Evolutionary conservation across 306 rosid genomes (phyloP).

Genomic region (Rosa persica): DNA sequence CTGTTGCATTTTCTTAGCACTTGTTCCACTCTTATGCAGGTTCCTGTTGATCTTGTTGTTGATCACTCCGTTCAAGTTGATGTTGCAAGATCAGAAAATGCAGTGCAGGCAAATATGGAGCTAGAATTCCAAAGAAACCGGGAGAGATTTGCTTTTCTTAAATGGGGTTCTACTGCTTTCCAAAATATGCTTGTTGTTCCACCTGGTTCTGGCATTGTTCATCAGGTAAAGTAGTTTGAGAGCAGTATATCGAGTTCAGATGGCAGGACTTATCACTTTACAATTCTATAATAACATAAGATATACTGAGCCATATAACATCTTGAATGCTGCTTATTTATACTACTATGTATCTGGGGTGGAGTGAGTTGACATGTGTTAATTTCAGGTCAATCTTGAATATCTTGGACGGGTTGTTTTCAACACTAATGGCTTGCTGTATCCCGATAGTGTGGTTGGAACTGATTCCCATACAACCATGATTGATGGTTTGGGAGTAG

Average conservation of each 20-base stretch:
- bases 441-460: constrained; percentile 97
- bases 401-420: constrained; percentile 93
- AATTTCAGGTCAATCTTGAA: constrained; percentile 87
- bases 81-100: constrained; percentile 74
- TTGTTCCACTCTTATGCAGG: constrained; percentile 40
- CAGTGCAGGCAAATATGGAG: constrained; percentile 93
- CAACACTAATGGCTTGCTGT: constrained; percentile 76
- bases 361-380: constrained; percentile 21
- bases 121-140: constrained; percentile 82
- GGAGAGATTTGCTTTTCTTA: constrained; percentile 92
- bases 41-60: constrained; percentile 93
- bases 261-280: not conserved
- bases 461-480: constrained; percentile 95
- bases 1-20: constrained; percentile 20
- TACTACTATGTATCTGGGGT: not conserved
- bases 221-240: constrained; percentile 61
- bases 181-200: constrained; percentile 92
- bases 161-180: constrained; percentile 95
- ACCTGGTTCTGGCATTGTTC: constrained; percentile 94
- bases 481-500: constrained; percentile 96
- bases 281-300: not conserved
- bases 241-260: not conserved
- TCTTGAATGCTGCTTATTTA: not conserved
- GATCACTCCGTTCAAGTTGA: constrained; percentile 98
- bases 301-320: not conserved